Conservation (phyloP, 495 filamentous ascomycete species). For the Talaromyces nanjingensis region DNA sequence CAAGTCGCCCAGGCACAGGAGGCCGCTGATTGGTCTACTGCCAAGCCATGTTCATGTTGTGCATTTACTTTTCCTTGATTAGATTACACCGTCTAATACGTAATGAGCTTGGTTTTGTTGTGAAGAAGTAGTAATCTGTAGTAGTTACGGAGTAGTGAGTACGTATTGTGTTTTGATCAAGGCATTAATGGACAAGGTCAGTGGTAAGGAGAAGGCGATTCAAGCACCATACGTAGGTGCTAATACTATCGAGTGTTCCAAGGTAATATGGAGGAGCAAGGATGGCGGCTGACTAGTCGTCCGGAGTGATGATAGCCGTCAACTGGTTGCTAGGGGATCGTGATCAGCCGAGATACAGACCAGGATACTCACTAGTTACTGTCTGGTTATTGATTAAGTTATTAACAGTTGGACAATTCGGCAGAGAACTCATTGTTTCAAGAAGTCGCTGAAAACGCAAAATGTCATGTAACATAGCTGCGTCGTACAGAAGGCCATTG, state of each 20-base stretch:
- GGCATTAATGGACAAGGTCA: not conserved
- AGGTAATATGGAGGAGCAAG: not conserved
- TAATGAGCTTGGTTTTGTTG: not conserved
- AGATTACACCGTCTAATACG: not conserved
- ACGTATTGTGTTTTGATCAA: too few species aligned
- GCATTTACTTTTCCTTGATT: not conserved
- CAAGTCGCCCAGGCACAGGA: slow-evolving; percentile 5
- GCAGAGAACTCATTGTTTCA: too few species aligned
- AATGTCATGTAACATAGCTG: not conserved
- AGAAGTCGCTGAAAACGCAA: not conserved
- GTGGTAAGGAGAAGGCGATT: not conserved
- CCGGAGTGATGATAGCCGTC: not conserved
- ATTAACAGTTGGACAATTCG: not conserved
- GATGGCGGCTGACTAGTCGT: not conserved
- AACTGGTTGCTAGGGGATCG: not conserved
- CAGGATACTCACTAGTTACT: not conserved
- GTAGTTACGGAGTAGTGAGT: too few species aligned
- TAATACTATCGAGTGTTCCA: not conserved
- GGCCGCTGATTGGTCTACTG: not conserved
- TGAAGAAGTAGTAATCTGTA: not conserved
- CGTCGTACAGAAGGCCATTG: not conserved
- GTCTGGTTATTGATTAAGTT: not conserved
- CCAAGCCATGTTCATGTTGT: not conserved
- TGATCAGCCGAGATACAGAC: not conserved
- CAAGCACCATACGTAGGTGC: not conserved